Evolutionary conservation across 768 basidiomycete genomes (phyloP).

Genomic region (Trametes cinnabarina): DNA sequence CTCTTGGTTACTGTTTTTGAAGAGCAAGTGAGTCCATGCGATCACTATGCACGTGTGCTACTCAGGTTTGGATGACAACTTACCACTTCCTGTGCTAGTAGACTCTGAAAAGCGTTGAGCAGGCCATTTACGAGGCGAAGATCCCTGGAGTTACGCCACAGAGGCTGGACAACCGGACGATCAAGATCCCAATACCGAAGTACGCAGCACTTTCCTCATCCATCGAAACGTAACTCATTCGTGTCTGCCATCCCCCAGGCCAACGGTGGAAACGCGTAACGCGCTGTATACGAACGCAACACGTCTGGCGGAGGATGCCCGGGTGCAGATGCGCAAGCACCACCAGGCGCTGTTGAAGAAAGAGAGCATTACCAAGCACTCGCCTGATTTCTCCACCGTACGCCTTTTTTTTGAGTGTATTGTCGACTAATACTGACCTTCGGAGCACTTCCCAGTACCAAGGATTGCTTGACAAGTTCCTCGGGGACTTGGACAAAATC

Average conservation of each 20-base stretch:
- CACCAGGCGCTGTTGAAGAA: conserved; percentile 65
- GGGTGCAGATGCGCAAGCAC: conserved; percentile 72
- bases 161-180: conserved; percentile 62
- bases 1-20: conserved; percentile 77
- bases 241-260: conserved; percentile 40
- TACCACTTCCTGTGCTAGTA: conserved; percentile 38
- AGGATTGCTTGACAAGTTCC: conserved; percentile 60
- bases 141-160: conserved; percentile 74
- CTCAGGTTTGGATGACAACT: background rate
- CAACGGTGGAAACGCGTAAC: conserved; percentile 70
- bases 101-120: conserved; percentile 74
- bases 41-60: no score
- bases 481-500: conserved; percentile 66
- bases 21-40: conserved; percentile 56
- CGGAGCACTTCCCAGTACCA: conserved; percentile 55
- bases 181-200: conserved; percentile 82
- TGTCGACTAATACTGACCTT: background rate
- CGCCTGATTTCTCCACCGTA: conserved; percentile 70
- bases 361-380: conserved; percentile 67
- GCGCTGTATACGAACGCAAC: conserved; percentile 53
- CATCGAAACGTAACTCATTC: background rate
- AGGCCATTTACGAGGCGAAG: conserved; percentile 72
- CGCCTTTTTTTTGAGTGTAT: conserved; percentile 11
- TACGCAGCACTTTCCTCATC: conserved; percentile 30
- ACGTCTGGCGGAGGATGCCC: conserved; percentile 71